Conservation (phyloP, 148 eudicot species). For the Camellia sinensis region DNA sequence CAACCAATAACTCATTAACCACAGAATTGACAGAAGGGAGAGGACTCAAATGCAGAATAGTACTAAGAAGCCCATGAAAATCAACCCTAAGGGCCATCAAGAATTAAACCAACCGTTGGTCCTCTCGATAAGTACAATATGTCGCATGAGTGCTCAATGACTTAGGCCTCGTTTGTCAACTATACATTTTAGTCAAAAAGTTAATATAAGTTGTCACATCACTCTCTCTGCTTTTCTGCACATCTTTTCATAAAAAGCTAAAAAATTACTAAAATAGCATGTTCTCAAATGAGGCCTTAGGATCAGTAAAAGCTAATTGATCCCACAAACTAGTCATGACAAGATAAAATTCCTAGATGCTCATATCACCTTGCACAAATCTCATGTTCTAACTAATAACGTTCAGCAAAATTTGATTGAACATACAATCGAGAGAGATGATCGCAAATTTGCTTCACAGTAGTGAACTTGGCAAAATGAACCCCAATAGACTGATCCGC, state of each 20-base stretch:
- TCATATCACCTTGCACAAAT: neutral
- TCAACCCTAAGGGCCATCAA: neutral
- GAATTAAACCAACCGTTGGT: neutral
- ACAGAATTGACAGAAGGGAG: neutral
- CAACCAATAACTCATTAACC: no score
- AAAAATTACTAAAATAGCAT: no score
- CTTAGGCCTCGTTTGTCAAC: no score
- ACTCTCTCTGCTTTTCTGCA: no score
- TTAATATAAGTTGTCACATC: no score
- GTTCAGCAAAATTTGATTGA: slow-evolving; percentile 6
- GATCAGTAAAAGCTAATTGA: neutral
- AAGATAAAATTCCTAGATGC: neutral
- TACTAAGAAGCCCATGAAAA: neutral
- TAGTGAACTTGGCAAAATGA: neutral
- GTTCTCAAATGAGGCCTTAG: no score
- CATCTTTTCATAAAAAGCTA: no score
- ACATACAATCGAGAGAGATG: neutral
- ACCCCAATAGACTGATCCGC: neutral
- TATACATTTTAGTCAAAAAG: no score
- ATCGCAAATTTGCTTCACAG: neutral
- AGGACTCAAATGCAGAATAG: neutral
- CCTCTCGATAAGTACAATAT: neutral
- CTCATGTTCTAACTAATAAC: neutral
- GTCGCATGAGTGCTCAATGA: neutral
- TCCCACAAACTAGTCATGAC: neutral